Evolutionary conservation across 2,329 filamentous ascomycete genomes (phyloP), one percentile per base, ranked within the genome.

Genomic region (Diaporthe humulicola): DNA sequence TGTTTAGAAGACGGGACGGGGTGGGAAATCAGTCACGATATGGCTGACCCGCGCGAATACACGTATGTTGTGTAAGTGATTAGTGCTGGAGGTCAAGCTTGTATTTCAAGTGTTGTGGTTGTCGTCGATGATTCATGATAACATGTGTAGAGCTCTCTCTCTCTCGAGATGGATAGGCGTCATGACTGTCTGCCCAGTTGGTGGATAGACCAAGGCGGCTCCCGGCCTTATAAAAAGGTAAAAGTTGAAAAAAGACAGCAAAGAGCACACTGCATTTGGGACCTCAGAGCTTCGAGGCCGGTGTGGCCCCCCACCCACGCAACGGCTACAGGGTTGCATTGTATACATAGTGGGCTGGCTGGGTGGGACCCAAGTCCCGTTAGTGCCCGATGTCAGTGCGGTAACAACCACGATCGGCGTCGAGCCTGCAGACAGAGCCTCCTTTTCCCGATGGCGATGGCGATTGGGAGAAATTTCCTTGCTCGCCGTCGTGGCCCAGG

Each of bases 311-410:
- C 54, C 58, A 42, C 58, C 15, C 58, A 33, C 40, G 28, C 60
- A 64, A 64, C 28, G 60, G 60, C 64, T 28, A 17, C 64, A 69
- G 12, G 64, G 45, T 30, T 54, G 57, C 58, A 30, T 19, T 14
- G 36, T n/a, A n/a, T n/a, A n/a, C n/a, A n/a, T n/a, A n/a, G n/a
- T 30, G 28, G 42, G 57, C 42, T 36, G 52, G 28, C n/a, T 33
- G 28, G 69, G 28, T 71, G 70, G 30, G 40, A 28, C 15, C 52
- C 28, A 71, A 48, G 19, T 71, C 69, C 69, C 40, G 67, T 57
- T 70, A 70, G 67, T 70, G 64, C 64, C 64, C 64, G 64, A 69
- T 50, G 48, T 69, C 42, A 67, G 64, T 69, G 64, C 30, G 48
- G 52, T 33, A 33, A n/a, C 36, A 19, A 57, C 33, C 25, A 33